A percentile compares a stretch with the other conserved stretches of the same genome.
phyloP scores from a whole-genome alignment of 345 rosid genomes.

The Populus simonii region DNA sequence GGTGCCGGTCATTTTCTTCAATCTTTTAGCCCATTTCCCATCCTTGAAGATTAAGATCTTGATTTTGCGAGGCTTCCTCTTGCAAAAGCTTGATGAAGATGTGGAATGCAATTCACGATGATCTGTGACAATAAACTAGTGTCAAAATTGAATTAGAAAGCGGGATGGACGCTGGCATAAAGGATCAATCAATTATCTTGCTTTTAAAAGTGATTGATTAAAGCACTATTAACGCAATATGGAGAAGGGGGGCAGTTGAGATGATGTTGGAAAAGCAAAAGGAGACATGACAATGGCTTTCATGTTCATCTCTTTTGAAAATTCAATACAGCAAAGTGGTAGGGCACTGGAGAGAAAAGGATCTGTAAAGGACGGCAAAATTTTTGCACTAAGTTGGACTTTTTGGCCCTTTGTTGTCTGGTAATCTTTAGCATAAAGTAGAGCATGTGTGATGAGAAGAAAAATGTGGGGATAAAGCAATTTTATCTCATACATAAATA shows the following conservation, averaged over 20 bases:
- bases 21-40: too few species aligned
- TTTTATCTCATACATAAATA: neutral
- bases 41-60: too few species aligned
- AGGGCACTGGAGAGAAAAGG: constrained; percentile 10
- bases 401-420: constrained; percentile 8
- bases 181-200: neutral
- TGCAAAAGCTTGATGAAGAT: too few species aligned
- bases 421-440: constrained; percentile 16
- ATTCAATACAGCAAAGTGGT: constrained; percentile 17
- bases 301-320: constrained; percentile 22
- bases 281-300: constrained; percentile 16
- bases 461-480: constrained; percentile 7
- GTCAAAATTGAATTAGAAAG: too few species aligned
- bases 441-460: constrained; percentile 18
- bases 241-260: neutral
- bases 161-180: too few species aligned
- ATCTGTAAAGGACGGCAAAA: neutral
- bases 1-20: too few species aligned
- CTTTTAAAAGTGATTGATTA: constrained; percentile 8
- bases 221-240: constrained; percentile 1
- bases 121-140: too few species aligned
- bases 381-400: constrained; percentile 14
- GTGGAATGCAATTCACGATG: too few species aligned
- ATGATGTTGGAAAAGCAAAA: constrained; percentile 11
- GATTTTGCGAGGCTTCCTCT: too few species aligned